phyloP scores from a whole-genome alignment of 1,284 basidiomycete species.

The Meira nashicola region DNA sequence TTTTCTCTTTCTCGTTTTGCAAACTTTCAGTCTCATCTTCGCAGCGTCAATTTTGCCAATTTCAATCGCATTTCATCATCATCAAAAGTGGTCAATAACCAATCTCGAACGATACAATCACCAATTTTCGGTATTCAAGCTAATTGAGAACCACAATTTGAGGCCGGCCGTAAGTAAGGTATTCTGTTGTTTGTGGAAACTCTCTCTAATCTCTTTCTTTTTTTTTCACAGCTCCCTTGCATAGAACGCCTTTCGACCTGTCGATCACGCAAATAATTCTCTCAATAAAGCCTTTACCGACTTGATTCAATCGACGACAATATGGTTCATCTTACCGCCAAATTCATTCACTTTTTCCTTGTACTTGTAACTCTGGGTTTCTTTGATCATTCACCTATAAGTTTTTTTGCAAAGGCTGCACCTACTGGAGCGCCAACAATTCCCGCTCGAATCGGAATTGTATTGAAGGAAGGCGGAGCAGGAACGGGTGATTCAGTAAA shows the following conservation, averaged over 20 bases:
- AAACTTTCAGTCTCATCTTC: too few species aligned
- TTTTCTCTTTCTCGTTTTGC: too few species aligned
- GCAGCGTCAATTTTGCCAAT: too few species aligned
- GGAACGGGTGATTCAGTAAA: too few species aligned
- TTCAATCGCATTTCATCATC: too few species aligned
- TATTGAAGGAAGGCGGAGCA: slow-evolving; percentile 16
- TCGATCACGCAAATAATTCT: too few species aligned
- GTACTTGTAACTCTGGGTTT: slow-evolving; percentile 32
- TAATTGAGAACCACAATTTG: background rate
- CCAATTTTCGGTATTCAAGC: background rate
- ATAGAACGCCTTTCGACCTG: too few species aligned
- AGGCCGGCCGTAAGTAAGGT: slow-evolving; percentile 2
- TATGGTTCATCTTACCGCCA: slow-evolving; percentile 27
- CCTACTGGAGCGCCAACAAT: background rate
- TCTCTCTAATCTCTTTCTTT: background rate
- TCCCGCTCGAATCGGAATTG: slow-evolving; percentile 31
- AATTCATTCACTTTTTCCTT: slow-evolving; percentile 29
- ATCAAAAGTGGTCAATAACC: too few species aligned
- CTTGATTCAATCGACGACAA: background rate
- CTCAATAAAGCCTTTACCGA: too few species aligned
- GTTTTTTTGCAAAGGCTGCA: background rate
- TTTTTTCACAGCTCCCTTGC: too few species aligned
- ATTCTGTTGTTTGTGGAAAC: background rate
- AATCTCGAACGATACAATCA: too few species aligned
- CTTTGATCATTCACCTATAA: slow-evolving; percentile 20